Evolutionary conservation across 306 rosid genomes (phyloP).

Genomic region (Sicyos baderoa): DNA sequence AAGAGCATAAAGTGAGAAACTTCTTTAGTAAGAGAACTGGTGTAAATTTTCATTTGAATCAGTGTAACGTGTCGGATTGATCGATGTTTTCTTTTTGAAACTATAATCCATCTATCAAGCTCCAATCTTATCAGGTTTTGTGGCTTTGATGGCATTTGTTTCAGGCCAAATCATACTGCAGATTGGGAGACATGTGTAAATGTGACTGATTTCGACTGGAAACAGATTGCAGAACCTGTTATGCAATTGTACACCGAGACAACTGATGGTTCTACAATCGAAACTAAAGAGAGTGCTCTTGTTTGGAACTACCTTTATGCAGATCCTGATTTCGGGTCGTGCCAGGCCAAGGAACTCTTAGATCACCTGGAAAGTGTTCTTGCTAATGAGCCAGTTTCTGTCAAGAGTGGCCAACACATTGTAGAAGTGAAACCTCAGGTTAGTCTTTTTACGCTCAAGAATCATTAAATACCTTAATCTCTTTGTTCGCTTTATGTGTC

Average conservation of each 20-base stretch:
- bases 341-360: conserved; percentile 88
- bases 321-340: conserved; percentile 80
- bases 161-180: conserved; percentile 49
- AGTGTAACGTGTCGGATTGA: background rate
- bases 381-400: conserved; percentile 79
- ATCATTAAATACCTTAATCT: background rate
- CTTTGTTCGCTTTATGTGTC: background rate
- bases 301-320: conserved; percentile 83
- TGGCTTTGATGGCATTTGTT: background rate
- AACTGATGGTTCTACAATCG: conserved; percentile 82
- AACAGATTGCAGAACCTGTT: conserved; percentile 75
- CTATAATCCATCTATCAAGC: background rate
- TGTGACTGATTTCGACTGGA: conserved; percentile 62
- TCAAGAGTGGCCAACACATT: conserved; percentile 67
- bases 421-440: conserved; percentile 99
- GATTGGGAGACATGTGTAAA: conserved; percentile 74
- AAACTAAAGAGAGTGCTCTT: conserved; percentile 76
- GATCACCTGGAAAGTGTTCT: conserved; percentile 93
- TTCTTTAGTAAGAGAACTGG: background rate
- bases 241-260: conserved; percentile 78
- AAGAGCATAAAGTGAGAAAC: background rate
- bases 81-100: background rate
- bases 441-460: conserved; percentile 2
- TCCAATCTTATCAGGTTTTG: background rate
- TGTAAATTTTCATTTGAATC: background rate